Conservation (phyloP, 78 protist species). For the Abeoforma whisleri region DNA sequence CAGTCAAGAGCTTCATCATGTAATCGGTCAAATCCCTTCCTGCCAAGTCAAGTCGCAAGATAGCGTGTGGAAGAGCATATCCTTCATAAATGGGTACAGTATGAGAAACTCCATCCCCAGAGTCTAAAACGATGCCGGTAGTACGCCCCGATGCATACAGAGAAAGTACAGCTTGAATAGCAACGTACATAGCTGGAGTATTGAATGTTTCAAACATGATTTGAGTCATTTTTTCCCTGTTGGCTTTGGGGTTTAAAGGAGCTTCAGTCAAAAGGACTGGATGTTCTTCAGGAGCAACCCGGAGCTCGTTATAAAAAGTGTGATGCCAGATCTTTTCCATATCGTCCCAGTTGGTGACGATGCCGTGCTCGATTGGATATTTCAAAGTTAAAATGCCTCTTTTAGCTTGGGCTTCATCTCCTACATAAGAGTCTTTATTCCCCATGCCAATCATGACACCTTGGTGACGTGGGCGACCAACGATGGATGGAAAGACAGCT, state of each 20-base stretch:
- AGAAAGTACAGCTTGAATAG: conserved; percentile 77
- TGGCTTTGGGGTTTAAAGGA: conserved; percentile 92
- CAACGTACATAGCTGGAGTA: conserved; percentile 75
- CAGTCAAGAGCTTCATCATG: conserved; percentile 74
- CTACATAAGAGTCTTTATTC: conserved; percentile 75
- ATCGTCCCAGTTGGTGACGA: conserved; percentile 96
- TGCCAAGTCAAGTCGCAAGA: conserved; percentile 78
- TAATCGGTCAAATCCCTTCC: conserved; percentile 86
- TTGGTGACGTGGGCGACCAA: conserved; percentile 74
- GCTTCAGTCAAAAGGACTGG: conserved; percentile 90
- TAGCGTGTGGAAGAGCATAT: conserved; percentile 73
- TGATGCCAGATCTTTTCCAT: conserved; percentile 96
- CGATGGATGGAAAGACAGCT: conserved; percentile 72
- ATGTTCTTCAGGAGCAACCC: conserved; percentile 91
- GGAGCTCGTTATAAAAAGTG: conserved; percentile 86
- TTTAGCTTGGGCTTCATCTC: conserved; percentile 81
- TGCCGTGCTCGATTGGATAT: conserved; percentile 95
- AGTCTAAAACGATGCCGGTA: conserved; percentile 89
- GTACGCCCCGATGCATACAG: conserved; percentile 78
- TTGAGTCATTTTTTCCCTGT: conserved; percentile 87
- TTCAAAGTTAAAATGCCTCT: conserved; percentile 73
- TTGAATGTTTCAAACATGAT: conserved; percentile 95
- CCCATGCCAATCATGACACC: conserved; percentile 78
- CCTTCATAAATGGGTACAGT: conserved; percentile 93
- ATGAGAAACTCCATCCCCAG: conserved; percentile 93